These are phyloP conservation scores for Rhodofomes roseus DNA, from an alignment of 1,284 basidiomycete species.

Conservation along the genomic window DNA sequence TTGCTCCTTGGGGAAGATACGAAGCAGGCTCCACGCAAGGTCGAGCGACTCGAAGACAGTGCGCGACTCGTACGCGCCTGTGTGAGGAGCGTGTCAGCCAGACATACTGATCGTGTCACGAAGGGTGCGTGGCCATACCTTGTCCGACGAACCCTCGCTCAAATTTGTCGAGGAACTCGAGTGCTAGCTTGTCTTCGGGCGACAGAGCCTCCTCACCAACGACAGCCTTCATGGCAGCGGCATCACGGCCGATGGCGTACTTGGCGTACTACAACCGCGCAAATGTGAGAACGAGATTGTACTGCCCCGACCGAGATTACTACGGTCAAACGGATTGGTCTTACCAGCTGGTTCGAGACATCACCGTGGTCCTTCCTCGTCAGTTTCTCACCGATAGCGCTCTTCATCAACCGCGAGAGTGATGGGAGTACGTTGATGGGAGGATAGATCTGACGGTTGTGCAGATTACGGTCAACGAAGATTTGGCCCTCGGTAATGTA, in stretches of 20 bases:
- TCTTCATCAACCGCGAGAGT: constrained; percentile 99
- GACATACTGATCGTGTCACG: neutral
- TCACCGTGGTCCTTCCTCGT: constrained; percentile 99
- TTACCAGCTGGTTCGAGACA: constrained; percentile 93
- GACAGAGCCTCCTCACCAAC: constrained; percentile 98
- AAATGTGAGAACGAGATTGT: constrained; percentile 2
- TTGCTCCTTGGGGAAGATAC: constrained; percentile 99
- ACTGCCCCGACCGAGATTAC: neutral
- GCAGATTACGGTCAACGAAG: constrained; percentile 92
- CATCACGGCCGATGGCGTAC: constrained; percentile 97
- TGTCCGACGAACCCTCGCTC: constrained; percentile 94
- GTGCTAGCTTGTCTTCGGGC: constrained; percentile 88
- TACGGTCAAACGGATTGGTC: constrained; percentile 21
- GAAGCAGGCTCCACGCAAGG: constrained; percentile 93
- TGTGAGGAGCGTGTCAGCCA: neutral
- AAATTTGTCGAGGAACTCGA: constrained; percentile 94
- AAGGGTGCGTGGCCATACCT: constrained; percentile 47
- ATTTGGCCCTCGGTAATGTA: constrained; percentile 99
- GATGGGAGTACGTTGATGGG: constrained; percentile 99
- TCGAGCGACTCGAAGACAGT: constrained; percentile 98
- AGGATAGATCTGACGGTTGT: constrained; percentile 97
- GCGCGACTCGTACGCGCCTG: constrained; percentile 92
- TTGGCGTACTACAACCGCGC: constrained; percentile 74
- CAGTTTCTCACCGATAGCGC: constrained; percentile 95
- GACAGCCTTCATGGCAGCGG: constrained; percentile 98